phyloP scores from a whole-genome alignment of 805 yeast genomes.

The Pichia scutulata region DNA sequence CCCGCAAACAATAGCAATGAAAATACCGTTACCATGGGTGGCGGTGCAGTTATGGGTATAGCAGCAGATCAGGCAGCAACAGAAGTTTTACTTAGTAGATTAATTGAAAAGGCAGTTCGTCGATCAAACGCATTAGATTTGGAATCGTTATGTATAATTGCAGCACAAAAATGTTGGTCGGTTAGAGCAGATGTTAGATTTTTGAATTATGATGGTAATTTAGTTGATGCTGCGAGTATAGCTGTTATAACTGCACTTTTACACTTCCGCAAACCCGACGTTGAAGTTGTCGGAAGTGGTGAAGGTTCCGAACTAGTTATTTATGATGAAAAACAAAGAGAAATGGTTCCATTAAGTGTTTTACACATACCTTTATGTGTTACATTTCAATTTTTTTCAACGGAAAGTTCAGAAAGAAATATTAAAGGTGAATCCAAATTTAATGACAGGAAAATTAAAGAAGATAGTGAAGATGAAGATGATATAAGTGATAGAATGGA shows the following conservation, averaged over 20 bases:
- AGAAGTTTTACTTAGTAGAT: conserved; percentile 71
- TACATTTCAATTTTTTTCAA: conserved; percentile 80
- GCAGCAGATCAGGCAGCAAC: conserved; percentile 51
- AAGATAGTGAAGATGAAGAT: conserved; percentile 5
- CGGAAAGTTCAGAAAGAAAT: conserved; percentile 55
- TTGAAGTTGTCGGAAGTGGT: conserved; percentile 49
- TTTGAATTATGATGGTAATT: conserved; percentile 85
- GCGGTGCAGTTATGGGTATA: conserved; percentile 9
- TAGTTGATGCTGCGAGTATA: conserved; percentile 82
- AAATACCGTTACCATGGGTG: conserved; percentile 5
- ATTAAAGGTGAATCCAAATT: conserved; percentile 42
- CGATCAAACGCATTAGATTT: conserved; percentile 87
- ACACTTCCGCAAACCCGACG: conserved; percentile 80
- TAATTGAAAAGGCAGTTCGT: conserved; percentile 86
- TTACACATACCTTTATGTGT: conserved; percentile 87
- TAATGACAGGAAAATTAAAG: neutral
- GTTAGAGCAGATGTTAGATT: conserved; percentile 86
- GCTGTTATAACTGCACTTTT: conserved; percentile 83
- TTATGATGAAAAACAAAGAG: conserved; percentile 69
- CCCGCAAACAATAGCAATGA: neutral
- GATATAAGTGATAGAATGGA: conserved; percentile 3
- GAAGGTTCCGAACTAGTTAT: conserved; percentile 47
- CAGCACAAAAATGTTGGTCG: conserved; percentile 89
- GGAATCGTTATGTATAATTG: conserved; percentile 82
- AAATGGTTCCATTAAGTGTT: conserved; percentile 78